These are phyloP conservation scores for Sicyos baderoa DNA, from an alignment of 306 rosid genomes.

Conservation along the genomic window DNA sequence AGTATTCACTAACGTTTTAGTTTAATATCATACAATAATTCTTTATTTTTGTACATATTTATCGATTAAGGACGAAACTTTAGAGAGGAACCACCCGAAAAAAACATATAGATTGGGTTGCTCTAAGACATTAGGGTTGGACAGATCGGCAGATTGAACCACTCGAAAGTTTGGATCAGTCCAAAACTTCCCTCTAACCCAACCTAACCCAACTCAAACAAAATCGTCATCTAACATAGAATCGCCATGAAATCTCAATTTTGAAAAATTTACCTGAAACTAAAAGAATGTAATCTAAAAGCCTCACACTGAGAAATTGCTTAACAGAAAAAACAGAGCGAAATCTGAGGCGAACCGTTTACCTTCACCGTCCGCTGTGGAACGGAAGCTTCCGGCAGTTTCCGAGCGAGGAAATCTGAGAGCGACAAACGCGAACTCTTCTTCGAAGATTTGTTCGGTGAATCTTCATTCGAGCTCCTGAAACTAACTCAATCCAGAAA, in stretches of 20 bases:
- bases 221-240: neutral
- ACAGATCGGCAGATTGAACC: too few relatives aligned
- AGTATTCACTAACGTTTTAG: too few relatives aligned
- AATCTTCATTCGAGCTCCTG: slow-evolving; percentile 23
- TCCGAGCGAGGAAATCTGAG: slow-evolving; percentile 42
- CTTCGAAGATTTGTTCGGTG: slow-evolving; percentile 23
- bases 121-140: too few relatives aligned
- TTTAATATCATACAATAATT: too few relatives aligned
- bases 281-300: neutral
- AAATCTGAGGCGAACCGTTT: slow-evolving; percentile 7
- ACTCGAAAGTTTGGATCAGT: too few relatives aligned
- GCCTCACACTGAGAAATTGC: neutral
- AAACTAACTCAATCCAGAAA: slow-evolving; percentile 25
- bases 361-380: slow-evolving; percentile 44
- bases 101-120: too few relatives aligned
- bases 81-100: too few relatives aligned
- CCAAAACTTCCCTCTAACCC: too few relatives aligned
- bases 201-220: neutral
- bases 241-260: neutral
- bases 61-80: too few relatives aligned
- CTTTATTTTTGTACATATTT: too few relatives aligned
- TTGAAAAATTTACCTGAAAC: neutral
- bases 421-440: slow-evolving; percentile 28
- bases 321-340: neutral
- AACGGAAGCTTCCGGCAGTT: slow-evolving; percentile 30